phyloP scores from a whole-genome alignment of 2,329 filamentous ascomycete species.

The Neoarthrinium moseri region DNA sequence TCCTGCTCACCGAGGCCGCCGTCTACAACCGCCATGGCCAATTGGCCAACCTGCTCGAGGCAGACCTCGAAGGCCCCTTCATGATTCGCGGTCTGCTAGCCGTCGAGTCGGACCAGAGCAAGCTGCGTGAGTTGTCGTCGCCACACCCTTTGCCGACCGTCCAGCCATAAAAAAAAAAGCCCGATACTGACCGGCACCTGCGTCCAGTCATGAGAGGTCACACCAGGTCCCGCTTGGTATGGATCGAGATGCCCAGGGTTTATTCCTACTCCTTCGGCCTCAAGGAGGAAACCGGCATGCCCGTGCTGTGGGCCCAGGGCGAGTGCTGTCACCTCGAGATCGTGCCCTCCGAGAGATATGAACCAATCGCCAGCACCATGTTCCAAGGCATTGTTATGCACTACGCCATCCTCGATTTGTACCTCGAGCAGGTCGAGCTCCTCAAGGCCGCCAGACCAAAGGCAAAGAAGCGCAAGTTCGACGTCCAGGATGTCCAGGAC shows the following conservation, averaged over 20 bases:
- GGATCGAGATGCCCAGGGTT: conserved; percentile 55
- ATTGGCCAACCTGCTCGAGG: conserved; percentile 60
- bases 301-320: conserved; percentile 66
- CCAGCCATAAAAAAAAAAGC: not conserved
- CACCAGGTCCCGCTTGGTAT: conserved; percentile 24
- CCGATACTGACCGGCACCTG: conserved; percentile 5
- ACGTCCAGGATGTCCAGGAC: conserved; percentile 20
- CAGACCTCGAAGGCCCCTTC: conserved; percentile 59
- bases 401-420: conserved; percentile 60
- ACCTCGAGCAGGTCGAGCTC: conserved; percentile 35
- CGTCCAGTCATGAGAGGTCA: conserved; percentile 31
- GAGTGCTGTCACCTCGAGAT: conserved; percentile 69
- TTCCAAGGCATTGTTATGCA: conserved; percentile 63
- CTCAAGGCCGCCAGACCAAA: conserved; percentile 32
- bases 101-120: conserved; percentile 40
- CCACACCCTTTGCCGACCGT: conserved; percentile 15
- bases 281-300: conserved; percentile 41
- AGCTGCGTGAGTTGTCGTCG: conserved; percentile 37
- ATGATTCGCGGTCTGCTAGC: conserved; percentile 60
- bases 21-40: conserved; percentile 56
- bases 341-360: conserved; percentile 56
- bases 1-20: conserved; percentile 59
- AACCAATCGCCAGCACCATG: conserved; percentile 56
- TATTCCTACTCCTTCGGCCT: conserved; percentile 52
- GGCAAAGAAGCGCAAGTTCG: conserved; percentile 16